phyloP scores from a whole-genome alignment of 2,329 filamentous ascomycete genomes.

The Emergomyces africanus region DNA sequence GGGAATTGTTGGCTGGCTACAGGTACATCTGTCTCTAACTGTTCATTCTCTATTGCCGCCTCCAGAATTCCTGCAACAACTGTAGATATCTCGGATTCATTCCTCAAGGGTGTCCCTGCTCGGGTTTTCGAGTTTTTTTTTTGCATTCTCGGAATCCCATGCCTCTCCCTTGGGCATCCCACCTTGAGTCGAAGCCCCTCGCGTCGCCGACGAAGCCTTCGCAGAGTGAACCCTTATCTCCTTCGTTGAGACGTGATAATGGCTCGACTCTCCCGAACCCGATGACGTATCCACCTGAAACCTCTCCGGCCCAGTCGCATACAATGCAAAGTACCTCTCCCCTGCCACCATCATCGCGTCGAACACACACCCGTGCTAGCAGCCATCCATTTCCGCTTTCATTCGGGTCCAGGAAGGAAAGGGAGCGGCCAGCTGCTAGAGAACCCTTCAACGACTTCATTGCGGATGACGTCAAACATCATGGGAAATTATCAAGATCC shows the following conservation, averaged over 20 bases:
- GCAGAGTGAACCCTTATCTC: background rate
- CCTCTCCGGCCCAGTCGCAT: background rate
- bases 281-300: background rate
- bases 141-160: background rate
- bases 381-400: constrained; percentile 69
- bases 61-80: background rate
- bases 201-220: background rate
- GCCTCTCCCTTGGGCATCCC: background rate
- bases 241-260: background rate
- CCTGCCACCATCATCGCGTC: constrained; percentile 2
- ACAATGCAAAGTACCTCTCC: background rate
- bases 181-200: background rate
- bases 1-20: background rate
- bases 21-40: background rate
- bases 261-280: background rate
- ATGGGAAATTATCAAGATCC: constrained; percentile 11
- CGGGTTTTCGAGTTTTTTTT: background rate
- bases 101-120: background rate
- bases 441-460: background rate
- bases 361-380: constrained; percentile 50
- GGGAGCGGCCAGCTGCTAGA: background rate
- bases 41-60: background rate
- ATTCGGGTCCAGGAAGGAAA: constrained; percentile 35
- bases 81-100: background rate
- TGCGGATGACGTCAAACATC: background rate